Evolutionary conservation across 345 rosid genomes (phyloP).

Genomic region (Toxicodendron radicans): DNA sequence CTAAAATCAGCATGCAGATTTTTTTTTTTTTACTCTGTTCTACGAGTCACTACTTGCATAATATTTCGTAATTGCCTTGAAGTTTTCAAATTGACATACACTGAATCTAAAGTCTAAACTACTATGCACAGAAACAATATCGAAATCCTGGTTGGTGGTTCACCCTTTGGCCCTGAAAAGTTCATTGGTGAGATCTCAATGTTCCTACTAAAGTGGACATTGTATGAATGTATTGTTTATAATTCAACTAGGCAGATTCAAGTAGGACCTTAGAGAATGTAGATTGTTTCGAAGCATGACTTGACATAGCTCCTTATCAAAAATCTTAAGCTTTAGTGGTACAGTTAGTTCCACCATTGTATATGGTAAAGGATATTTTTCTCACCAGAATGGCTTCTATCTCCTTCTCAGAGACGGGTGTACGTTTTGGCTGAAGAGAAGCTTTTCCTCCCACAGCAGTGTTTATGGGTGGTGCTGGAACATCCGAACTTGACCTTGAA

Average conservation of each 20-base stretch:
- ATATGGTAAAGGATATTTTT: not conserved
- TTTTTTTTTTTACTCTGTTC: too few relatives aligned
- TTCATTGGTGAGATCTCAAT: too few relatives aligned
- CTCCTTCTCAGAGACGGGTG: constrained; percentile 68
- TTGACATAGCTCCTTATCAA: not conserved
- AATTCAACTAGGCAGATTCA: not conserved
- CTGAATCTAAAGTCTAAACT: too few relatives aligned
- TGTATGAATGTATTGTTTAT: not conserved
- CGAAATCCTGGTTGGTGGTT: too few relatives aligned
- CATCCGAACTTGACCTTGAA: constrained; percentile 50
- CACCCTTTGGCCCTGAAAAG: too few relatives aligned
- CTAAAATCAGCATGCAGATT: not conserved
- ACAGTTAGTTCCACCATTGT: not conserved
- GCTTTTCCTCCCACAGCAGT: constrained; percentile 70
- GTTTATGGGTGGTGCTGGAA: constrained; percentile 57
- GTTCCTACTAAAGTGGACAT: not conserved
- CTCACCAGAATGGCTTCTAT: constrained; percentile 69
- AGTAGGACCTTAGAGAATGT: not conserved
- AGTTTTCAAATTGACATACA: too few relatives aligned
- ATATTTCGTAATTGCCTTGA: too few relatives aligned
- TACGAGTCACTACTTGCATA: too few relatives aligned
- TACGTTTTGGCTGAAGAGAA: constrained; percentile 82
- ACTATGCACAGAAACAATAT: too few relatives aligned
- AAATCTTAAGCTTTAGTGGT: not conserved
- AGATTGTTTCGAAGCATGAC: not conserved